Percentiles rank a stretch among this genome's conserved stretches.
These are phyloP conservation scores for Cruciata laevipes DNA, from an alignment of 257 asterid genomes.

Conservation along the genomic window DNA sequence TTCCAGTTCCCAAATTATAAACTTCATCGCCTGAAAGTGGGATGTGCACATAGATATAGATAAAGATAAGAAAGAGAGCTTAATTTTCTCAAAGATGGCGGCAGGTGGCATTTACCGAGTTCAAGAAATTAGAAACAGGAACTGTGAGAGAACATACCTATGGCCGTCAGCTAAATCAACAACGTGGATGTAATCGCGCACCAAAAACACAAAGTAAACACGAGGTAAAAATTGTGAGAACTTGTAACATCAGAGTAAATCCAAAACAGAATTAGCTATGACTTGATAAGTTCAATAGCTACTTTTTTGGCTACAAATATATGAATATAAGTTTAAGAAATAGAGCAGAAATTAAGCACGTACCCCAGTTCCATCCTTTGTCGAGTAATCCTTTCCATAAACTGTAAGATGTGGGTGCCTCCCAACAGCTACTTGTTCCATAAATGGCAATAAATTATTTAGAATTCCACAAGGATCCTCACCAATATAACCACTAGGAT, in stretches of 20 bases:
- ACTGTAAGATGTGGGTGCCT: slow-evolving; percentile 79
- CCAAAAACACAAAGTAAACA: slow-evolving; percentile 34
- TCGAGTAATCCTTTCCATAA: slow-evolving; percentile 73
- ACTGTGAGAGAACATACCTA: slow-evolving; percentile 41
- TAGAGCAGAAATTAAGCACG: slow-evolving; percentile 1
- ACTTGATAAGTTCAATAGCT: neutral
- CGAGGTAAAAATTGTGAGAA: neutral
- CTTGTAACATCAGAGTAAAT: neutral
- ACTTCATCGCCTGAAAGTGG: slow-evolving; percentile 78
- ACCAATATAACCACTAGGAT: slow-evolving; percentile 84
- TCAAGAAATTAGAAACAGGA: neutral
- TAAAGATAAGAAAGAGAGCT: no score
- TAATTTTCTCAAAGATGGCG: neutral
- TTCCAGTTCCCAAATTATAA: slow-evolving; percentile 96
- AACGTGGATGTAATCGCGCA: slow-evolving; percentile 94
- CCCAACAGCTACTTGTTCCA: slow-evolving; percentile 97
- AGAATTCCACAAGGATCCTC: slow-evolving; percentile 96
- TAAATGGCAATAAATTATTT: slow-evolving; percentile 96
- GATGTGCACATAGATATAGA: neutral
- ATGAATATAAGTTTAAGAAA: neutral
- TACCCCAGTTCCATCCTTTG: slow-evolving; percentile 97
- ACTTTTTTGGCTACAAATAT: neutral
- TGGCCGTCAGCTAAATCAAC: slow-evolving; percentile 95
- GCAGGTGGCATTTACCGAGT: neutral
- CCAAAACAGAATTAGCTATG: neutral